Evolutionary conservation across 2,329 filamentous ascomycete genomes (phyloP), one percentile per base, ranked within the genome.

Genomic region (Aspergillus aculeatinus): DNA sequence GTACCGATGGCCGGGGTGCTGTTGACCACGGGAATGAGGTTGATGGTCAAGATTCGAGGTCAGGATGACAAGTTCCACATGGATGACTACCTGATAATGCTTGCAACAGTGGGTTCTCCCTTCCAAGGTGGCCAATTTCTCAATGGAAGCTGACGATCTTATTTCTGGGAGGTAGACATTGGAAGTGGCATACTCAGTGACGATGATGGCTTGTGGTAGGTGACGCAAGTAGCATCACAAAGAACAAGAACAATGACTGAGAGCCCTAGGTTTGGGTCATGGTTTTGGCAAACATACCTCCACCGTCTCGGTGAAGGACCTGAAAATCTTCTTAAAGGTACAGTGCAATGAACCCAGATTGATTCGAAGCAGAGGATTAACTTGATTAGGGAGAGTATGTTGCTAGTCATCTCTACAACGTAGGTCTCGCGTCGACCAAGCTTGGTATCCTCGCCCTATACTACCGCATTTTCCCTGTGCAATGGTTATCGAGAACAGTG

Each of bases 331-430:
- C n/a, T 12, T 59, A 6, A 59, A 59, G 52, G 57, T 59, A 48
- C 53, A 29, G 27, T 6, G 9, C 27, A 9, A 29, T 29, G 7
- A 9, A 29, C 7, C 7, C 27, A 29, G 6, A 6, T 29, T 3
- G 14, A 11, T 16, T n/a, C 35, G 19, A n/a, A 19, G 19, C 1
- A 23, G 5, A 9, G 5, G 7, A 55, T 42, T 55, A 4, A 48
- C 27, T 6, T 1, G 33, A 39, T 3, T 19, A 59, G 52, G 51
- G 47, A 33, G 57, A 59, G 11, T 59, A 59, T 19, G 35, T 59
- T 11, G 51, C 57, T 16, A 59, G 57, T 44, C 51, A 59, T 27
- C 52, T 59, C 16, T 59, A 56, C 48, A 59, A 59, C 33, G 19
- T 59, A 27, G 47, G 52, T 7, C 57, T 59, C 19, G 57, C 57